Percentiles rank a stretch among this genome's conserved stretches.
phyloP scores from a whole-genome alignment of 1,139 yeast genomes.

The Maudiozyma humilis region DNA sequence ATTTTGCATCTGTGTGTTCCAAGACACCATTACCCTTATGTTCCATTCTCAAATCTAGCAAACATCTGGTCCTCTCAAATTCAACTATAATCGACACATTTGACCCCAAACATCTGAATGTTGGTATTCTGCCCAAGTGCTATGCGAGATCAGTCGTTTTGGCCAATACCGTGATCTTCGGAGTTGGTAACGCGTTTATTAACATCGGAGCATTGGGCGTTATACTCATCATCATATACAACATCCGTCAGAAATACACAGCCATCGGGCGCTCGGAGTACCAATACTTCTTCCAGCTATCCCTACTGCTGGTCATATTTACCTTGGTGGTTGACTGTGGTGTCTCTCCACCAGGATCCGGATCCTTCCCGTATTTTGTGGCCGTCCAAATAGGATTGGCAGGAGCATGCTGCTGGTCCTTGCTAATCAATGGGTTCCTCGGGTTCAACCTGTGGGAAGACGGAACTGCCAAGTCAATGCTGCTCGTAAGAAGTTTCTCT shows the following conservation, averaged over 20 bases:
- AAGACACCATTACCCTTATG: conserved; percentile 74
- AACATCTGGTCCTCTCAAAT: conserved; percentile 23
- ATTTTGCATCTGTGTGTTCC: conserved; percentile 58
- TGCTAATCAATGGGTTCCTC: conserved; percentile 66
- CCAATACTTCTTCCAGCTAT: conserved; percentile 60
- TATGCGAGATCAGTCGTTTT: conserved; percentile 79
- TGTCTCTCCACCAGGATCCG: conserved; percentile 78
- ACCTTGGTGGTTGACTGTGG: conserved; percentile 84
- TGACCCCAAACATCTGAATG: conserved; percentile 19
- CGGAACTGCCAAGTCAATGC: conserved; percentile 62
- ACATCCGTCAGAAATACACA: conserved; percentile 75
- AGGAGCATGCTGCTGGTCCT: conserved; percentile 59
- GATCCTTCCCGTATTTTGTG: conserved; percentile 71
- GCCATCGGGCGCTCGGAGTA: conserved; percentile 90
- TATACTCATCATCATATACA: conserved; percentile 63
- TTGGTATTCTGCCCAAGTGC: conserved; percentile 67
- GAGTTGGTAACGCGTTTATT: conserved; percentile 81
- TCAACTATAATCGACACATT: conserved; percentile 19
- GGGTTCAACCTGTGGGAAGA: conserved; percentile 93
- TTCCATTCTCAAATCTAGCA: conserved; percentile 28
- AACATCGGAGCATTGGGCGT: conserved; percentile 68
- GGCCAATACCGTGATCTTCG: conserved; percentile 86
- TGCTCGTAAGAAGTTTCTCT: conserved; percentile 45
- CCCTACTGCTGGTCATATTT: conserved; percentile 49
- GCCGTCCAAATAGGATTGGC: conserved; percentile 70